Evolutionary conservation across 1,139 yeast genomes (phyloP), one percentile per base, ranked within the genome.

Genomic region (Geotrichum restrictum): DNA sequence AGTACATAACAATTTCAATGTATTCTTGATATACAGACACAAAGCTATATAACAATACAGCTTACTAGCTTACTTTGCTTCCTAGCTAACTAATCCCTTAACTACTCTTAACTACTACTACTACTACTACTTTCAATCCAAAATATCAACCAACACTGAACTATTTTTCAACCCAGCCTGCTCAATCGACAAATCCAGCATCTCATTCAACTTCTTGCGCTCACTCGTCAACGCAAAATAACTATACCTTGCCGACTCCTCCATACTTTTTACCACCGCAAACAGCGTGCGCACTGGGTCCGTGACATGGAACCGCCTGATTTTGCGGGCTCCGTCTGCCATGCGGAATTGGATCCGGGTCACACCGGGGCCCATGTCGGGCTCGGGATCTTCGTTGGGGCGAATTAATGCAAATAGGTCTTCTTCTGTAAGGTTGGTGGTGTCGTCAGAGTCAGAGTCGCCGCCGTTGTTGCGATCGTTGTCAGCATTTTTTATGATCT

Each of bases 261-360:
- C 77, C 29, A 76, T 70, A 3, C 73, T 71, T 61, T 83, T 81
- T 34, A 79, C 74, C 37, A 79, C 73, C 48, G 84, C 82, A 64
- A 74, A 87, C 38, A 93, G 75, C 14, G 75, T 73, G 63, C 79
- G 57, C 0, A 93, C 85, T 2, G 75, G 70, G 59, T 84, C 94
- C 3, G 71, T 64, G 10, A 78, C 62, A 13, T 70, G 70, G 62
- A 93, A 86, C 59, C 88, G 79, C 56, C 88, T 83, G 14, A 93
- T 83, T 13, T 84, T 71, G 57, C 98, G 75, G 52, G 83, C 78
- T 19, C 98, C 98, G 62, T 85, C 88, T 18, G 94, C 95, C 43
- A 88, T 79, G 55, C 97, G 77, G 21, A 93, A 77, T 68, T 93
- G 98, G 21, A 93, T 78, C 61, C 98, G 75, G 1, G 96, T 88